These are phyloP conservation scores for Cladosporium sp. DNA, from an alignment of 2,329 filamentous ascomycete genomes.

Conservation along the genomic window DNA sequence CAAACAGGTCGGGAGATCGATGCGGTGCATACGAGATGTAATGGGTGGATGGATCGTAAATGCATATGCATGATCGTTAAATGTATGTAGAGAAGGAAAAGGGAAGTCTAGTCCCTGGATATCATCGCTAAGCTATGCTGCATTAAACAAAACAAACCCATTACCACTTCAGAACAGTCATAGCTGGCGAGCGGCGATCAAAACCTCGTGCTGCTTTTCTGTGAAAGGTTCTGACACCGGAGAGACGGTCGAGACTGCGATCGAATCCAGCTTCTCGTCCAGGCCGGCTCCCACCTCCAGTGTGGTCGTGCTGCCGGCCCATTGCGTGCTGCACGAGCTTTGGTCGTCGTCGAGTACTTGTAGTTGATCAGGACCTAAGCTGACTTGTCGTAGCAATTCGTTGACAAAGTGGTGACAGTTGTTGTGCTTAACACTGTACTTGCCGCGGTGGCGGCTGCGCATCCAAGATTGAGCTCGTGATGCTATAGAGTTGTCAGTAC, in stretches of 20 bases:
- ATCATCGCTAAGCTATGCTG: neutral
- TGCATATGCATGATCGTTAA: neutral
- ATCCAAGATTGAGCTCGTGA: neutral
- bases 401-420: conserved; percentile 6
- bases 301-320: neutral
- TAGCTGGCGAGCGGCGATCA: neutral
- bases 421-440: neutral
- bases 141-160: neutral
- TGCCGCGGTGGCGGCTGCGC: conserved; percentile 1
- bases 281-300: neutral
- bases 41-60: neutral
- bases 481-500: neutral
- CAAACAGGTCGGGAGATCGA: neutral
- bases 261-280: neutral
- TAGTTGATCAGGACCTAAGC: neutral
- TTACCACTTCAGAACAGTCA: neutral
- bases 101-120: neutral
- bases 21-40: neutral
- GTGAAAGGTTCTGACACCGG: neutral
- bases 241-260: neutral
- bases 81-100: neutral
- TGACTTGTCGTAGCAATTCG: neutral
- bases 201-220: neutral
- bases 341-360: neutral
- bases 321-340: neutral